Percentiles rank a stretch among this genome's conserved stretches.
phyloP scores from a whole-genome alignment of 768 basidiomycete genomes.

The Pulveroboletus sp. region DNA sequence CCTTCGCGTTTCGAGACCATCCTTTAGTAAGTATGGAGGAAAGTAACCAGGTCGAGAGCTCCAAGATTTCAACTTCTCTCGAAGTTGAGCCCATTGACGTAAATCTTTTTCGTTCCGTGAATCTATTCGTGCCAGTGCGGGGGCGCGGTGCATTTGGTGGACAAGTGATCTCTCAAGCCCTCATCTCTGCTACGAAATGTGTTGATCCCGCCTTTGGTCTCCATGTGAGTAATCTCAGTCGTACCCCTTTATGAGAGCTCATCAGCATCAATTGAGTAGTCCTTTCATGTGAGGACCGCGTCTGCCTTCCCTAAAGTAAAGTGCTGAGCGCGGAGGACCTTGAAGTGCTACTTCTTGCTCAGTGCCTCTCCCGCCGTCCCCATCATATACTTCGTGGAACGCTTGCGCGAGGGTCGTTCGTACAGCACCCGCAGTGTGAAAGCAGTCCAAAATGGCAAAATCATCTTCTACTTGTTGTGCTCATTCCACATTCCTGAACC shows the following conservation, averaged over 20 bases:
- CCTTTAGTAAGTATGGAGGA: conserved; percentile 28
- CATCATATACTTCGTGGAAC: conserved; percentile 75
- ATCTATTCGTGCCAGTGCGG: conserved; percentile 56
- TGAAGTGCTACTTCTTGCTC: conserved; percentile 76
- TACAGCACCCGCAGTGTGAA: conserved; percentile 66
- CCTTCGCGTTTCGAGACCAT: not conserved
- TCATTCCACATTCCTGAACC: conserved; percentile 81
- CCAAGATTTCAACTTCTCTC: conserved; percentile 66
- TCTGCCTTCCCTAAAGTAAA: not conserved
- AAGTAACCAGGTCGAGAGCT: conserved; percentile 54
- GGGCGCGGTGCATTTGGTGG: conserved; percentile 82
- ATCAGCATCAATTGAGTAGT: conserved; percentile 45
- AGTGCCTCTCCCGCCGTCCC: conserved; percentile 70
- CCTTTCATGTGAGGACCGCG: conserved; percentile 56
- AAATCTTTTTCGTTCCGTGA: conserved; percentile 75
- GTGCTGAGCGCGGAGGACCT: not conserved
- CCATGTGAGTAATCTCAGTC: conserved; percentile 51
- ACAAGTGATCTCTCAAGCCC: conserved; percentile 85
- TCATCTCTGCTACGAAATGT: conserved; percentile 75
- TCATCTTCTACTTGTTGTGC: conserved; percentile 65
- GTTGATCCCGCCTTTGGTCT: conserved; percentile 61
- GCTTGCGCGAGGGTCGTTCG: conserved; percentile 68
- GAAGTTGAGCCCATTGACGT: conserved; percentile 77
- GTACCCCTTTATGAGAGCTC: not conserved
- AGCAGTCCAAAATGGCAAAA: conserved; percentile 51